Conservation (phyloP, 1,139 yeast species). For the Torulaspora globosa region DNA sequence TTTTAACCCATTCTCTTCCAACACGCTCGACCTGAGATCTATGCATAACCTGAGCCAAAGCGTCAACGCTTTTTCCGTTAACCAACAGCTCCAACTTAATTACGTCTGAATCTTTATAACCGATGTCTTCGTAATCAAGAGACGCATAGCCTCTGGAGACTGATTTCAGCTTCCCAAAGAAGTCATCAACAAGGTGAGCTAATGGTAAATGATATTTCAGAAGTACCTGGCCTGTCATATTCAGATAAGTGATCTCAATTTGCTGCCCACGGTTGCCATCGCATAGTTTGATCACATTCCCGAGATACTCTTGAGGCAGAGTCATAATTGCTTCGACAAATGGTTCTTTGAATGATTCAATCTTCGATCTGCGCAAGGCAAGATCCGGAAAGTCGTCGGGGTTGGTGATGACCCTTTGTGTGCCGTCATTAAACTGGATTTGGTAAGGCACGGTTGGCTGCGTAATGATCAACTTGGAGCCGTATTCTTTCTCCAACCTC, state of each 20-base stretch:
- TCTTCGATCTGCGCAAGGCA: conserved; percentile 41
- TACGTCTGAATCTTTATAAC: conserved; percentile 73
- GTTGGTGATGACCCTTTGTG: conserved; percentile 64
- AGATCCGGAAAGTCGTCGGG: conserved; percentile 89
- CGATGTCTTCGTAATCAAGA: conserved; percentile 90
- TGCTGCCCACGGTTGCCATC: conserved; percentile 82
- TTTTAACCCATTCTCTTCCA: conserved; percentile 78
- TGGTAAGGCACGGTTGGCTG: conserved; percentile 96
- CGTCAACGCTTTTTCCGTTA: conserved; percentile 88
- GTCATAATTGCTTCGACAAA: conserved; percentile 88
- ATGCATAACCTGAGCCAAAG: conserved; percentile 87
- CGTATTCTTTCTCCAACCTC: conserved; percentile 86
- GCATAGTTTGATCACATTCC: conserved; percentile 80
- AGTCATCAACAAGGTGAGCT: conserved; percentile 88
- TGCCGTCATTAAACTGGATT: conserved; percentile 60
- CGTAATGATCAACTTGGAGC: conserved; percentile 85
- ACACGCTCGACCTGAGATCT: conserved; percentile 63
- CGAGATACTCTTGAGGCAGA: conserved; percentile 83
- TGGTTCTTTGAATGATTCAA: conserved; percentile 72
- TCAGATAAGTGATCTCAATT: conserved; percentile 68
- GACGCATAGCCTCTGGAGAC: conserved; percentile 91
- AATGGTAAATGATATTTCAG: conserved; percentile 78
- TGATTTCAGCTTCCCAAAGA: conserved; percentile 89
- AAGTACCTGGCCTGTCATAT: conserved; percentile 71
- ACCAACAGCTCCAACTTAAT: conserved; percentile 86